These are phyloP conservation scores for Limonomyces culmigenus DNA, from an alignment of 1,284 basidiomycete species.

Conservation along the genomic window DNA sequence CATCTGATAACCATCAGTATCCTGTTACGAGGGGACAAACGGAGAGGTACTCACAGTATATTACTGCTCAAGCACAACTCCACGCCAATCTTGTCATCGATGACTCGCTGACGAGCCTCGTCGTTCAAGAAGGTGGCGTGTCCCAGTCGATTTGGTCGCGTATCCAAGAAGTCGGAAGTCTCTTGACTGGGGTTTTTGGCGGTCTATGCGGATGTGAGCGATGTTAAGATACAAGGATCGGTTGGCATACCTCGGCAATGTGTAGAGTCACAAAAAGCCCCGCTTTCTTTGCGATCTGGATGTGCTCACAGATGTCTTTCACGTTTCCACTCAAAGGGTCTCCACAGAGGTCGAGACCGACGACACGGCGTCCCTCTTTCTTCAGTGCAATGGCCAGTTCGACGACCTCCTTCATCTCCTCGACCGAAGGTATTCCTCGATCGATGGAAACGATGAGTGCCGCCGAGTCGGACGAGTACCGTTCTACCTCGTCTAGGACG, in stretches of 20 bases:
- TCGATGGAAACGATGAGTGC: constrained; percentile 62
- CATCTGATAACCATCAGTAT: constrained; percentile 22
- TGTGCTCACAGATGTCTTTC: constrained; percentile 29
- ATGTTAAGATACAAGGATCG: background rate
- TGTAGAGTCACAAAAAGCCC: constrained; percentile 61
- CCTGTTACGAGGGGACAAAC: background rate
- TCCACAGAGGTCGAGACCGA: constrained; percentile 71
- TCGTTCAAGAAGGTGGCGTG: constrained; percentile 71
- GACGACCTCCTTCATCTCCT: constrained; percentile 41
- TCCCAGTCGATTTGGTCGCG: constrained; percentile 52
- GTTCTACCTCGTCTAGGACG: constrained; percentile 50
- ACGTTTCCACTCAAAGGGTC: constrained; percentile 52
- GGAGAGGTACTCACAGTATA: constrained; percentile 34
- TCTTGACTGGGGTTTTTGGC: constrained; percentile 34
- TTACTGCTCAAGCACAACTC: constrained; percentile 78
- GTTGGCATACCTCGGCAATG: constrained; percentile 50
- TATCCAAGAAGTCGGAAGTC: constrained; percentile 45
- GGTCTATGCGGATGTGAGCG: constrained; percentile 20
- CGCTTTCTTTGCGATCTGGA: constrained; percentile 34
- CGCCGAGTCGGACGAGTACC: constrained; percentile 28
- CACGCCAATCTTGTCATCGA: constrained; percentile 41
- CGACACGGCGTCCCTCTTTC: constrained; percentile 38
- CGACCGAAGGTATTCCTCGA: no score
- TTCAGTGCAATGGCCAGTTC: constrained; percentile 38
- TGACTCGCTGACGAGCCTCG: constrained; percentile 36